Conservation (phyloP, 2,329 filamentous ascomycete species). For the Lasiodiplodia sp. region DNA sequence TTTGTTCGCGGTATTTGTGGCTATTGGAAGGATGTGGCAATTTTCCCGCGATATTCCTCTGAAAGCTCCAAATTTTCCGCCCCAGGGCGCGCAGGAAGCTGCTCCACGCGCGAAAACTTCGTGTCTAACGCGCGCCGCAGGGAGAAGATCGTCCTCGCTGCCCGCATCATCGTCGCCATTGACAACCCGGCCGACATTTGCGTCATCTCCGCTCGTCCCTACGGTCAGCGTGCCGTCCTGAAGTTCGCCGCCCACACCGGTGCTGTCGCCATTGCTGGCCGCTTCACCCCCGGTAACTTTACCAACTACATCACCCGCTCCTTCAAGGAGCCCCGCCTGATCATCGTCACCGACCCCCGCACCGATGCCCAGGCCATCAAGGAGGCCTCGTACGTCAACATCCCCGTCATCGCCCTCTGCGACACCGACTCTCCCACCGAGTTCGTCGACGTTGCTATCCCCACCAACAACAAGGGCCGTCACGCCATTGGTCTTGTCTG, state of each 20-base stretch:
- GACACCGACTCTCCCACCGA: constrained; percentile 99
- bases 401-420: constrained; percentile 98
- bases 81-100: neutral
- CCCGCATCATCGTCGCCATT: constrained; percentile 97
- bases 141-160: constrained; percentile 99
- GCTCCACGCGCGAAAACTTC: constrained; percentile 10
- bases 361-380: constrained; percentile 99
- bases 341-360: constrained; percentile 98
- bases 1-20: neutral
- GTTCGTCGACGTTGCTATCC: constrained; percentile 99
- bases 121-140: constrained; percentile 55
- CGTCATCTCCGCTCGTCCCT: constrained; percentile 99
- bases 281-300: constrained; percentile 99
- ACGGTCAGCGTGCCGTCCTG: constrained; percentile 98
- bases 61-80: constrained; percentile 2
- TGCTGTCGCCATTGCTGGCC: constrained; percentile 96
- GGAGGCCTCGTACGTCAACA: constrained; percentile 99
- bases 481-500: constrained; percentile 98
- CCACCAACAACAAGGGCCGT: constrained; percentile 99
- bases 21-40: neutral
- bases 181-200: constrained; percentile 97
- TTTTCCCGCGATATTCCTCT: neutral
- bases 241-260: constrained; percentile 99
- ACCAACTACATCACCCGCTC: constrained; percentile 99
- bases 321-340: constrained; percentile 99